Evolutionary conservation across 768 basidiomycete genomes (phyloP), one percentile per base, ranked within the genome.

Genomic region (Suillus discolor): DNA sequence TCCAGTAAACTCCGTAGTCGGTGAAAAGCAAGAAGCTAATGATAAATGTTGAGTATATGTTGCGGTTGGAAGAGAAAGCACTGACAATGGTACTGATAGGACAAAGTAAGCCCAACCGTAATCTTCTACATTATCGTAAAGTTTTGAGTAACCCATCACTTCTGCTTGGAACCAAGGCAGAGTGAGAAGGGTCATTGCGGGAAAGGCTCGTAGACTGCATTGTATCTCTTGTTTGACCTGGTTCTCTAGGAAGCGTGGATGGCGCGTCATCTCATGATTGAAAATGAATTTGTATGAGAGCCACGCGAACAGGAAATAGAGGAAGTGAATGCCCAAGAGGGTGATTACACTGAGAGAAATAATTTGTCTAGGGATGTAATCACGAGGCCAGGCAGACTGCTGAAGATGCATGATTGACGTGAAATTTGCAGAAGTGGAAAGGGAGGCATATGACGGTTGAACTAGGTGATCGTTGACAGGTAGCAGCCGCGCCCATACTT

Each of bases 131-230:
- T 89, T 82, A 67, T 92, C 86, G 73, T 98, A 99, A 51, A 98
- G 71, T 74, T 77, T 84, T 3, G 91, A 89, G 70, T 92, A 85
- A 0, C 97, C 97, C 78, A 91, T 84, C 18, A 96, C 93, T 75
- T 99, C 97, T 12, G 84, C 92, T 72, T 93, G 80, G 82, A 99
- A 99, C 92, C 93, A 97, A 0, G 97, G 97, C 15, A 98, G 81
- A 0, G 95, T 99, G 61, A 98, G 77, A 31, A 92, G 68, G 31
- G 83, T 91, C 85, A 99, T 96, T 4, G 74, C 78, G 0, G 96
- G 96, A 73, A 97, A 96, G 0, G 93, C 89, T 53, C 83, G 81
- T 61, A 97, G 65, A 66, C 90, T 92, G 66, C 75, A 78, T 67
- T 83, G 78, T 66, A 99, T 99, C 80, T 99, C 97, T 23, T 83